Percentiles rank a stretch among this genome's conserved stretches.
phyloP scores from a whole-genome alignment of 305 asterid genomes.

The Fraxinus ornus region DNA sequence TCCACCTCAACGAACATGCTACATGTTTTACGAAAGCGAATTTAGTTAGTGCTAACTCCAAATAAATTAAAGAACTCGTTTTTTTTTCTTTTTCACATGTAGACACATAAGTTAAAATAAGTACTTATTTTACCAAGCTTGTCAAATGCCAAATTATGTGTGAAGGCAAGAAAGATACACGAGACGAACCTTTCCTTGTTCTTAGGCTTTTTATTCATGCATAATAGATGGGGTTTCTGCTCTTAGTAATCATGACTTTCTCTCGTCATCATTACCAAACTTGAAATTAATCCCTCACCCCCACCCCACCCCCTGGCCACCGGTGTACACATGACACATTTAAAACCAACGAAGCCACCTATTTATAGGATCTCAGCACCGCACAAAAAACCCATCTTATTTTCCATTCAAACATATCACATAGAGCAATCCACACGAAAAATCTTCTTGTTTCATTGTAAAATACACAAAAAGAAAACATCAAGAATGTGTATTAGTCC shows the following conservation, averaged over 20 bases:
- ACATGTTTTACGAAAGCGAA: not conserved
- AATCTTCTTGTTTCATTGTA: not conserved
- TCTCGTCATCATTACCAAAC: conserved; percentile 38
- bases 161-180: not conserved
- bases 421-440: not conserved
- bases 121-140: not conserved
- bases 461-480: conserved; percentile 4
- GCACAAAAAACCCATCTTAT: conserved; percentile 5
- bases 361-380: conserved; percentile 28
- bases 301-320: not conserved
- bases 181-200: conserved; percentile 27
- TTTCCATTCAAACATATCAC: not conserved
- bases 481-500: conserved; percentile 38
- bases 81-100: not conserved
- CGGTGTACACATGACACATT: conserved; percentile 7
- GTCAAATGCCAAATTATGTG: not conserved
- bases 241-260: conserved; percentile 36
- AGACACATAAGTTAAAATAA: not conserved
- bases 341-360: conserved; percentile 27
- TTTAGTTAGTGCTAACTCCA: not conserved
- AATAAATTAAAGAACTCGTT: not conserved
- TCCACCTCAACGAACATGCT: not conserved
- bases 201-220: conserved; percentile 41
- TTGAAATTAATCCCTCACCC: conserved; percentile 19
- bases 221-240: conserved; percentile 37